Base-by-base conservation (phyloP, 306 rosid genomes). In the Pyrus pyrifolia region DNA sequence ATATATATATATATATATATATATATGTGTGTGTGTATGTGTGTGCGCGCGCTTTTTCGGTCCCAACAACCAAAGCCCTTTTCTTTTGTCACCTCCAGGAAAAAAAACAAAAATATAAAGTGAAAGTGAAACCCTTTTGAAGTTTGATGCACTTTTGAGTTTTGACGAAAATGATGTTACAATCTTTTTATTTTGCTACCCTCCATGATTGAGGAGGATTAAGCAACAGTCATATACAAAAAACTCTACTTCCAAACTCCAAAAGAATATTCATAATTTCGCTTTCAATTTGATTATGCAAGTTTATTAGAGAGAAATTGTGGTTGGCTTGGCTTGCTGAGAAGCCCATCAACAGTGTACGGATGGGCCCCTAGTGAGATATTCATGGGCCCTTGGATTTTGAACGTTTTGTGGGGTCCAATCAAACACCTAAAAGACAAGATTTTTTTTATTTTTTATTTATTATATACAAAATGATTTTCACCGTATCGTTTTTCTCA, bases 1-100 rank as follows among this genome's bases (percentile, higher is more conserved):
- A 51, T 69, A 15, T 53, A 7, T 18, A 1, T 8, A 25, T 25
- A 25, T 25, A 25, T 25, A 1, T 25, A 1, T 25, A 25, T 25
- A 9, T 19, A 49, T 49, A 1, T 80, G 60, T 46, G 79, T 73
- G 4, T 33, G 1, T 14, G 8, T 10, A 2, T 33, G 22, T 12
- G 22, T 22, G 59, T 4, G 68, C 63, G 74, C 73, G 8, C 8
- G 2, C 40, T 35, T 8, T 79, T 8, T 71, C 18, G 86, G 88
- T 83, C 86, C 83, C 86, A 87, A 68, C 86, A 73, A 70, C 83
- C 45, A 81, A 78, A 67, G 55, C 76, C 87, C 85, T 90, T 87
- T 81, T 82, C 75, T 49, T 49, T 49, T 49, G 55, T 15, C 78
- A 22, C 83, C 87, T 85, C 89, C 89, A 84, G 88, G 83, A 68